A percentile compares a stretch with the other conserved stretches of the same genome.
Evolutionary conservation across 805 yeast species (phyloP).

Genomic region (Saccharomycopsis babjevae): DNA sequence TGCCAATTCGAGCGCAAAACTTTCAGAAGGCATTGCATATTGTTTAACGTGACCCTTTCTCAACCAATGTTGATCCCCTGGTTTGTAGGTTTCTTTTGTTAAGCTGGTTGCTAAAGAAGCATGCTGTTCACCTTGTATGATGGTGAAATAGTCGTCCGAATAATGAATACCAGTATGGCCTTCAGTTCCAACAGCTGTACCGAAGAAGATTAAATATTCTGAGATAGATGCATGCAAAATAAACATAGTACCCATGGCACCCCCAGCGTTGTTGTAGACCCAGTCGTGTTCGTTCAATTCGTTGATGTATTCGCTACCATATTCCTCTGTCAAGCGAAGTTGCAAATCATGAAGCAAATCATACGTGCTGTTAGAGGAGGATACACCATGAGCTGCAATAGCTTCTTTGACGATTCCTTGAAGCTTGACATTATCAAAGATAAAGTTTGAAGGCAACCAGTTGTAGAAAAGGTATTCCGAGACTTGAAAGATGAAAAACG

Average conservation of each 20-base stretch:
- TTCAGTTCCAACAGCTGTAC: conserved; percentile 88
- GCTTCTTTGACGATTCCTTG: conserved; percentile 49
- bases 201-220: conserved; percentile 89
- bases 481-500: conserved; percentile 25
- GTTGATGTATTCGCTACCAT: conserved; percentile 67
- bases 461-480: conserved; percentile 37
- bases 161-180: conserved; percentile 95
- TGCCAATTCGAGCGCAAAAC: conserved; percentile 88
- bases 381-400: conserved; percentile 42
- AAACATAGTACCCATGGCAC: conserved; percentile 96
- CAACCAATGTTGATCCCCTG: conserved; percentile 84
- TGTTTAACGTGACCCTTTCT: conserved; percentile 68
- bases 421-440: conserved; percentile 58
- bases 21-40: conserved; percentile 72
- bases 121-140: conserved; percentile 65
- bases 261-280: conserved; percentile 97
- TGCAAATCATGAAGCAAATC: conserved; percentile 55
- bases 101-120: conserved; percentile 63
- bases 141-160: conserved; percentile 96
- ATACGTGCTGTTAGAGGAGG: conserved; percentile 50
- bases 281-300: conserved; percentile 70
- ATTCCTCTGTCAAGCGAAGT: conserved; percentile 44
- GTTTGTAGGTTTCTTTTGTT: conserved; percentile 58
- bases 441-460: conserved; percentile 63
- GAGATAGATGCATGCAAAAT: conserved; percentile 89